Percentiles rank a stretch among this genome's conserved stretches.
Conservation (phyloP, 2,329 filamentous ascomycete species). For the Diatrype stigma region DNA sequence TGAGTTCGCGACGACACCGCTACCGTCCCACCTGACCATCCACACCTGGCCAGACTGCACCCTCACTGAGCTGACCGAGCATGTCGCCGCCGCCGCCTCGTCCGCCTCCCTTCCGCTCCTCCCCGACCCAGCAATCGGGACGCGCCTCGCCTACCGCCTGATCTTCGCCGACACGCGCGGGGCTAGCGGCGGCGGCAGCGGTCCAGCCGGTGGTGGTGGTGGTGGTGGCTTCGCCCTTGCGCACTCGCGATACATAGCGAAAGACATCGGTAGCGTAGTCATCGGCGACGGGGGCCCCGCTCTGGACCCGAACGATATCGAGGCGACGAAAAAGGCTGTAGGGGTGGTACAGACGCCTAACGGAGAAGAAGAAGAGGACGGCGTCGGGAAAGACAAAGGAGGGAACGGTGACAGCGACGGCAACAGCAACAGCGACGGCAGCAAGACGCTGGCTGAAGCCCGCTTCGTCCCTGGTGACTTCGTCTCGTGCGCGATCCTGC, state of each 20-base stretch:
- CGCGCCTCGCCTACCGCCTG: slow-evolving; percentile 80
- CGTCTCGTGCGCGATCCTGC: slow-evolving; percentile 75
- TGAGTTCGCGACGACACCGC: slow-evolving; percentile 59
- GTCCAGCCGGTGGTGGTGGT: neutral
- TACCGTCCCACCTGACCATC: slow-evolving; percentile 68
- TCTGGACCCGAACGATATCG: slow-evolving; percentile 22
- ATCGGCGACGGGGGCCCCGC: slow-evolving; percentile 57
- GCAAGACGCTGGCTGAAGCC: slow-evolving; percentile 71
- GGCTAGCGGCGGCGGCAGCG: slow-evolving; percentile 5
- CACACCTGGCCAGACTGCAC: slow-evolving; percentile 85
- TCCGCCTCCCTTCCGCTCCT: slow-evolving; percentile 53
- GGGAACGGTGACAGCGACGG: slow-evolving; percentile 20
- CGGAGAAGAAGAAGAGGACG: slow-evolving; percentile 34
- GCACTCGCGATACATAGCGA: slow-evolving; percentile 64
- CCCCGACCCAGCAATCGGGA: slow-evolving; percentile 71
- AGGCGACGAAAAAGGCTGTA: slow-evolving; percentile 35
- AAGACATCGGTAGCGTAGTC: slow-evolving; percentile 79
- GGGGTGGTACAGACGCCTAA: slow-evolving; percentile 11
- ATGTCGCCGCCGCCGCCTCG: slow-evolving; percentile 62
- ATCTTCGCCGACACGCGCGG: slow-evolving; percentile 70
- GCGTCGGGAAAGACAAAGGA: slow-evolving; percentile 23
- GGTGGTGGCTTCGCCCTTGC: neutral
- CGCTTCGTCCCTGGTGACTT: slow-evolving; percentile 88
- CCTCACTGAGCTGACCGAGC: slow-evolving; percentile 73
- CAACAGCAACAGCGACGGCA: slow-evolving; percentile 43